Evolutionary conservation across 2,329 filamentous ascomycete species (phyloP).

Genomic region (Monosporascus cannonballus): DNA sequence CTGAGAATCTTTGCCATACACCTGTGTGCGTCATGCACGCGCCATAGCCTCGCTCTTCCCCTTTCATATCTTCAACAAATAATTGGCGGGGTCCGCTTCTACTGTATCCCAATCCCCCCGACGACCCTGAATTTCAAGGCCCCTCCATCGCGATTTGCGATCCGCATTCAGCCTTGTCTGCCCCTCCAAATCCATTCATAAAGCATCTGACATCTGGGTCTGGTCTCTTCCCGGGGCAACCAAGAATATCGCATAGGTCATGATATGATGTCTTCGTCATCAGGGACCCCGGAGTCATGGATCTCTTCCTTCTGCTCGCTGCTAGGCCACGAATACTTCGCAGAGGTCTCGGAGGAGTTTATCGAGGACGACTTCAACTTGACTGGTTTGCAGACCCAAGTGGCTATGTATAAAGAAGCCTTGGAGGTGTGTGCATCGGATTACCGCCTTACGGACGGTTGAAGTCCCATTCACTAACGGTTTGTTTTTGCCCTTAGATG

Average conservation of each 20-base stretch:
- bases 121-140: too few relatives aligned
- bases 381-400: constrained; percentile 89
- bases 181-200: constrained; percentile 1
- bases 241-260: constrained; percentile 1
- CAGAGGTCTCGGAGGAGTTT: constrained; percentile 97
- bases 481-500: constrained; percentile 54
- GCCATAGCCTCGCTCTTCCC: constrained; percentile 13
- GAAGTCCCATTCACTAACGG: constrained; percentile 5
- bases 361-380: constrained; percentile 99
- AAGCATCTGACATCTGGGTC: background rate
- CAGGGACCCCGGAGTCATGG: constrained; percentile 76
- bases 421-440: constrained; percentile 57
- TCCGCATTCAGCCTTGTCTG: background rate
- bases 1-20: background rate
- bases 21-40: constrained; percentile 19
- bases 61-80: background rate
- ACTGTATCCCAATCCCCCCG: background rate
- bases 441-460: constrained; percentile 10
- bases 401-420: constrained; percentile 98
- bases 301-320: constrained; percentile 96
- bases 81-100: background rate
- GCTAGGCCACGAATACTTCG: constrained; percentile 96
- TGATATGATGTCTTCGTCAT: constrained; percentile 52
- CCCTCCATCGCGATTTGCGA: background rate
- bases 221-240: background rate